Evolutionary conservation across 23 red algal genomes (phyloP).

Genomic region (Gracilaria domingensis): DNA sequence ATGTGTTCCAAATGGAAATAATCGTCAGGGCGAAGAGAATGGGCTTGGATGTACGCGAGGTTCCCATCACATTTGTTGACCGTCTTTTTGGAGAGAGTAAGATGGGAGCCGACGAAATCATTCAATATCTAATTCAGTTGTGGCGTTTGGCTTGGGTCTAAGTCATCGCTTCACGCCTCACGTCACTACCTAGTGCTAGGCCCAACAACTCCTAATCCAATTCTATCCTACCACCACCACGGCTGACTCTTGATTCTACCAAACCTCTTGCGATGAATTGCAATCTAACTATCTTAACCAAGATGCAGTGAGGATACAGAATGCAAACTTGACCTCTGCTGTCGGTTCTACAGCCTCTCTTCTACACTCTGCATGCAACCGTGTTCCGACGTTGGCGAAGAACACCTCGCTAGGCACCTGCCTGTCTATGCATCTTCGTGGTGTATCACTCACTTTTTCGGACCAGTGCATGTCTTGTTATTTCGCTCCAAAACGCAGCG

Average conservation of each 20-base stretch:
- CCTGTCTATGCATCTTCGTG: too few relatives aligned
- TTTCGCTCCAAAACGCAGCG: too few relatives aligned
- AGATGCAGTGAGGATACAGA: too few relatives aligned
- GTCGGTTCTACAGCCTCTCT: too few relatives aligned
- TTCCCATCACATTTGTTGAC: constrained; percentile 99
- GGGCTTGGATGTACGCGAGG: constrained; percentile 73
- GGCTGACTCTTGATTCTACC: not conserved
- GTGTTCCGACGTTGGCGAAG: too few relatives aligned
- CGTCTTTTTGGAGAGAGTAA: constrained; percentile 93
- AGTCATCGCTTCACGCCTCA: not conserved
- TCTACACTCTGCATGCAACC: too few relatives aligned
- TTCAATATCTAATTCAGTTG: constrained; percentile 84
- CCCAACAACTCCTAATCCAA: not conserved
- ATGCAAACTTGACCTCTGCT: too few relatives aligned
- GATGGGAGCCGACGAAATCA: constrained; percentile 84
- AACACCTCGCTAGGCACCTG: too few relatives aligned
- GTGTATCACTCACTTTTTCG: too few relatives aligned
- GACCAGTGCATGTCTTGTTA: too few relatives aligned
- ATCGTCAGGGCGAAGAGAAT: constrained; percentile 89
- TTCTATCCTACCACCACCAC: not conserved
- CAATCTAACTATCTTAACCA: too few relatives aligned
- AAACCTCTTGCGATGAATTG: not conserved
- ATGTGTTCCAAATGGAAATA: constrained; percentile 98
- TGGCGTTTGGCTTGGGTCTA: constrained; percentile 79
- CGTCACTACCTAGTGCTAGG: not conserved